Base-by-base conservation (phyloP, 2,329 filamentous ascomycete genomes). In the Colletotrichum godetiae region DNA sequence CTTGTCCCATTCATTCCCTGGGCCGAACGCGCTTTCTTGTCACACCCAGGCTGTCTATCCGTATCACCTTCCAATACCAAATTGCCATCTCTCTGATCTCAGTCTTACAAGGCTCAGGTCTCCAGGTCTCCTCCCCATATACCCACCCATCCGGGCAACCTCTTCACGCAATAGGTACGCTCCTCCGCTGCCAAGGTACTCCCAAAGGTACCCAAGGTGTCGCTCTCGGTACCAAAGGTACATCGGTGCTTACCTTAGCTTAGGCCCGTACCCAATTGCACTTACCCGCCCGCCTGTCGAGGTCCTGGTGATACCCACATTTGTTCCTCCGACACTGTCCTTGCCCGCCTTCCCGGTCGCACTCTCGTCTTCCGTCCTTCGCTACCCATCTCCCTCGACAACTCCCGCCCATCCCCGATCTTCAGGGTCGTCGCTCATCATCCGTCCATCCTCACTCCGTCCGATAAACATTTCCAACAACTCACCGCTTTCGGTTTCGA, bases 241-340 rank as follows among this genome's bases (percentile, higher is more conserved):
- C 61, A 63, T 70, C 60, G 42, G 55, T 73, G 55, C 35, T 35
- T 64, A 59, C 58, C 67, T 68, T 63, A 64, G 70, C 67, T 65
- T 73, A 46, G 60, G 58, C 55, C 67, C 58, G 33, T 55, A 57
- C 67, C 60, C 62, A 65, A 65, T 56, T 65, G 35, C 62, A 62
- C 63, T 58, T 73, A 73, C 67, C 71, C 60, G 71, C 70, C 70
- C 67, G 55, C 60, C 71, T 71, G 55, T 74, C 42, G 68, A 74
- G 37, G 57, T 46, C 67, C 70, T 74, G 35, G 61, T 59, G 62
- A 72, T 72, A 67, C 53, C 72, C 72, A 74, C 72, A 72, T 74
- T 72, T 74, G 42, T 72, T 72, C 72, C 68, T 68, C 72, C 72
- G 72, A 74, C 68, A 66, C 71, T 74, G 68, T 72, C 57, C 72